phyloP scores from a whole-genome alignment of 352 stramenopile species.

The Phytophthora brassicae region DNA sequence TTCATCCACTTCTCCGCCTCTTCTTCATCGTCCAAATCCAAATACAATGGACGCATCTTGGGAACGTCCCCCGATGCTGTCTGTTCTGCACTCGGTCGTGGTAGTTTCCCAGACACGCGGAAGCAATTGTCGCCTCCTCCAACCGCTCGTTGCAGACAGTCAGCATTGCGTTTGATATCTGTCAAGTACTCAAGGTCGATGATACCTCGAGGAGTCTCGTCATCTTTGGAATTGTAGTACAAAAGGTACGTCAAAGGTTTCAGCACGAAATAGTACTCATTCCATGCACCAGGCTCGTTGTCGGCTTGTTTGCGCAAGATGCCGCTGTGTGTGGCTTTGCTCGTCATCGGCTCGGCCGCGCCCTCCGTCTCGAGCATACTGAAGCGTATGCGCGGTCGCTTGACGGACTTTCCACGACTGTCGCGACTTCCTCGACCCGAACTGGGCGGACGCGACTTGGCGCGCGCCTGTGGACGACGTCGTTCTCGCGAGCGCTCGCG shows the following conservation, averaged over 20 bases:
- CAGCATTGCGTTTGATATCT: conserved; percentile 72
- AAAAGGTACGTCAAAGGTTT: conserved; percentile 78
- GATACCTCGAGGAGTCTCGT: conserved; percentile 67
- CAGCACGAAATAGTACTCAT: conserved; percentile 81
- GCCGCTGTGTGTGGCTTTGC: conserved; percentile 55
- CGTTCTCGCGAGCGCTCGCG: conserved; percentile 21
- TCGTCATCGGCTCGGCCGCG: conserved; percentile 44
- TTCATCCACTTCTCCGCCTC: conserved; percentile 73
- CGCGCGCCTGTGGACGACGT: conserved; percentile 5
- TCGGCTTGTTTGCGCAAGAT: conserved; percentile 78
- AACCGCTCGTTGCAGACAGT: conserved; percentile 75
- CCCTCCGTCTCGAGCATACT: conserved; percentile 42
- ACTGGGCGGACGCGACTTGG: conserved; percentile 27
- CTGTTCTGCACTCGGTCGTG: conserved; percentile 37
- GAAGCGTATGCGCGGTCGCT: conserved; percentile 62
- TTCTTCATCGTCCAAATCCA: conserved; percentile 54
- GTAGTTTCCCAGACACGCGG: conserved; percentile 68
- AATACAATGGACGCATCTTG: conserved; percentile 66
- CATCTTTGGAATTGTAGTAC: conserved; percentile 73
- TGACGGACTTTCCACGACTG: conserved; percentile 22
- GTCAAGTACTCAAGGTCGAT: conserved; percentile 82
- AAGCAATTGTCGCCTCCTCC: conserved; percentile 67
- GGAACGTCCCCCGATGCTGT: conserved; percentile 33
- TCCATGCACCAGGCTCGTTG: conserved; percentile 78
- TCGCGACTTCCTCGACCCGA: conserved; percentile 13